Evolutionary conservation across 2,329 filamentous ascomycete species (phyloP).

Genomic region (Xylaria polymorpha): DNA sequence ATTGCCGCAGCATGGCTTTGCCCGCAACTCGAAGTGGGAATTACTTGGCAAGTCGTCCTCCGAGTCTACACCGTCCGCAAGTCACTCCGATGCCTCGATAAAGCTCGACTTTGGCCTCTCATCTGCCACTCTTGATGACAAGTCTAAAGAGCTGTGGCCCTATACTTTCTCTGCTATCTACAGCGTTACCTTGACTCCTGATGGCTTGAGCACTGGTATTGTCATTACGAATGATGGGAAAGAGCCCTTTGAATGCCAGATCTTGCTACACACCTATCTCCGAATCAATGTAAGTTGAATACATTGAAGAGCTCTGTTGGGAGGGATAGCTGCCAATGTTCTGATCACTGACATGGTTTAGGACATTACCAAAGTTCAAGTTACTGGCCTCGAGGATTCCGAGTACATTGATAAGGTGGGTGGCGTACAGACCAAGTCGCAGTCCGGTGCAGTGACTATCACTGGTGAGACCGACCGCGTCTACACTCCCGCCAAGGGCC

Average conservation of each 20-base stretch:
- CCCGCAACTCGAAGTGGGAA: constrained; percentile 90
- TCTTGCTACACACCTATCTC: constrained; percentile 92
- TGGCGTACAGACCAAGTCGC: constrained; percentile 71
- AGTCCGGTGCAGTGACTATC: constrained; percentile 74
- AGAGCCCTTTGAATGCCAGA: constrained; percentile 88
- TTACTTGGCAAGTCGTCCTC: constrained; percentile 89
- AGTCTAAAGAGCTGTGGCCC: constrained; percentile 80
- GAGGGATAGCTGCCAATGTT: no score
- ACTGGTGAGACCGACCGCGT: constrained; percentile 86
- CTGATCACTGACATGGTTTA: constrained; percentile 52
- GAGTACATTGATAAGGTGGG: constrained; percentile 88
- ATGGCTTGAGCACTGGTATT: constrained; percentile 81
- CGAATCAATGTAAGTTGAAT: constrained; percentile 73
- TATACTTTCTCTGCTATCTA: constrained; percentile 92
- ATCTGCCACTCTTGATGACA: constrained; percentile 74
- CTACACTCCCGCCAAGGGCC: constrained; percentile 77
- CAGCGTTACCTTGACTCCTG: constrained; percentile 84
- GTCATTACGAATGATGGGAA: constrained; percentile 90
- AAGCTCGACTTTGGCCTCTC: constrained; percentile 97
- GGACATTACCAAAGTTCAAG: constrained; percentile 80
- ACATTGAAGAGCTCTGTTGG: neutral
- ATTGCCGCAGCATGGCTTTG: constrained; percentile 95
- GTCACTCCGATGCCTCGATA: constrained; percentile 72
- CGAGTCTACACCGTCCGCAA: constrained; percentile 70
- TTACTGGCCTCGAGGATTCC: constrained; percentile 81